A percentile compares a stretch with the other conserved stretches of the same genome.
Conservation (phyloP, 352 stramenopile species). For the Phytophthora parvispora region DNA sequence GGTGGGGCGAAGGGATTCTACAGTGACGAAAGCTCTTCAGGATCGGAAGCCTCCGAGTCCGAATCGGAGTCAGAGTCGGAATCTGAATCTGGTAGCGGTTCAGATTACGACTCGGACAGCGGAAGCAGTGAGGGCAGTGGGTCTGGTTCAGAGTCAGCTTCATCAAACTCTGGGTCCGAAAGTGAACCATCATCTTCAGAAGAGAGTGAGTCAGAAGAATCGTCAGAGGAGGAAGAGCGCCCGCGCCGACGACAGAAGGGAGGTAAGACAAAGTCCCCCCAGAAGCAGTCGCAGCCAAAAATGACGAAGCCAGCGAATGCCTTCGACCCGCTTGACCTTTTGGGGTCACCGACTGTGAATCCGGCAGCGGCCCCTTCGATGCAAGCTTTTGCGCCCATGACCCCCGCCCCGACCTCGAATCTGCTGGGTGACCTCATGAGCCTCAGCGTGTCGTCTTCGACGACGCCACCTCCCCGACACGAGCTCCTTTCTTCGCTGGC, state of each 20-base stretch:
- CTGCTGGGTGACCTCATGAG: constrained; percentile 73
- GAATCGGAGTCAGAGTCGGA: constrained; percentile 58
- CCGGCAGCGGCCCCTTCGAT: constrained; percentile 2
- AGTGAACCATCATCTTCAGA: constrained; percentile 55
- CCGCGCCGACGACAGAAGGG: constrained; percentile 43
- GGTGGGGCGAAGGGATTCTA: constrained; percentile 63
- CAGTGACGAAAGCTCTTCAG: constrained; percentile 70
- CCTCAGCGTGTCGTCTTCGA: constrained; percentile 59
- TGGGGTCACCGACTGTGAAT: constrained; percentile 39
- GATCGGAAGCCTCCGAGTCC: constrained; percentile 32
- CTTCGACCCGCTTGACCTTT: constrained; percentile 63
- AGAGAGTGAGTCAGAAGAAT: constrained; percentile 59
- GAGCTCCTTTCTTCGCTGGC: constrained; percentile 64
- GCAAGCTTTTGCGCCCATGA: constrained; percentile 20
- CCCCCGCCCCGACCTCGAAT: constrained; percentile 20
- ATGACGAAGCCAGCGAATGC: constrained; percentile 43
- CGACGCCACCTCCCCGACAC: constrained; percentile 41
- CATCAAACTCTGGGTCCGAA: constrained; percentile 54
- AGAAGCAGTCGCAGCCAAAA: constrained; percentile 43
- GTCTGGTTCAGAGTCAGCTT: constrained; percentile 41
- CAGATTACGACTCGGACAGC: constrained; percentile 46
- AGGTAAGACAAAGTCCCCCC: constrained; percentile 49
- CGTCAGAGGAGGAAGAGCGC: constrained; percentile 56
- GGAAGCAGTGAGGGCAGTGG: constrained; percentile 36
- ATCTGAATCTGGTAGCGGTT: constrained; percentile 45